Evolutionary conservation across 371 early-diverging fungal species (phyloP).

Genomic region (Mortierella sp.): DNA sequence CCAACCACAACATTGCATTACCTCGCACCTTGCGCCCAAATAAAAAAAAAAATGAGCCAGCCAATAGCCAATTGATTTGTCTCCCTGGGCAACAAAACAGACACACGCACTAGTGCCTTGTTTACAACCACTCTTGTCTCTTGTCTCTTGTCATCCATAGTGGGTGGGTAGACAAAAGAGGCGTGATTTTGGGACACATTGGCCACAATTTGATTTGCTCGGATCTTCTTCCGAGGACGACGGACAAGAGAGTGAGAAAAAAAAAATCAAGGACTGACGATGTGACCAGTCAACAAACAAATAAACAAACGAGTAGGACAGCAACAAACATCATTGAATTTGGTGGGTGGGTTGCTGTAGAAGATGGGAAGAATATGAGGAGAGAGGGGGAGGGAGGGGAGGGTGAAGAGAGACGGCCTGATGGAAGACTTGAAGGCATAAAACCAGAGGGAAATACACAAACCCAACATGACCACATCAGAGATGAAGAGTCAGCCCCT

Average conservation of each 20-base stretch:
- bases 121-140: not conserved
- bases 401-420: too few species aligned
- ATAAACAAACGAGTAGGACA: too few species aligned
- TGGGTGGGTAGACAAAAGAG: not conserved
- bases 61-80: not conserved
- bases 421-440: too few species aligned
- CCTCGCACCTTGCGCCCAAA: not conserved
- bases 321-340: too few species aligned
- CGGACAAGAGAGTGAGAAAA: not conserved
- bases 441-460: too few species aligned
- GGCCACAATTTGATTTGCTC: not conserved
- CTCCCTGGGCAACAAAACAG: not conserved
- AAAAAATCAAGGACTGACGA: not conserved
- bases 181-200: not conserved
- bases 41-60: not conserved
- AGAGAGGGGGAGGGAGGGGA: too few species aligned
- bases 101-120: not conserved
- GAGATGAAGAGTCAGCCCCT: too few species aligned
- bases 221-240: conserved; percentile 5
- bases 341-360: too few species aligned
- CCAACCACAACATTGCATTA: not conserved
- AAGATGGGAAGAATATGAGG: too few species aligned
- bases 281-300: not conserved
- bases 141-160: not conserved
- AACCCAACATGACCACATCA: too few species aligned